These are phyloP conservation scores for Aspergillus baeticus DNA, from an alignment of 495 filamentous ascomycete species.

Conservation along the genomic window DNA sequence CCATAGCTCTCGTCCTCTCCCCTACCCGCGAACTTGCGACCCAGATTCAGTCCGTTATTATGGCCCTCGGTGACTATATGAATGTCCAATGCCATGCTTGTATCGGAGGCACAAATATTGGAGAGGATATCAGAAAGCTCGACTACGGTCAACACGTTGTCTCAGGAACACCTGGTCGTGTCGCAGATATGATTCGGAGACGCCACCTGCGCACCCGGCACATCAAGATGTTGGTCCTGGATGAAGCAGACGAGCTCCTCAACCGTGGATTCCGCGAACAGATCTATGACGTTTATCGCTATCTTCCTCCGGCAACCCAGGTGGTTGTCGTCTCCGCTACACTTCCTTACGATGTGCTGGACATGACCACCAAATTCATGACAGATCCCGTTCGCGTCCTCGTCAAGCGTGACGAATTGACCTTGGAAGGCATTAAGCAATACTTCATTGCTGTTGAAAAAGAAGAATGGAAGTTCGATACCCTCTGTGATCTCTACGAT, in stretches of 20 bases:
- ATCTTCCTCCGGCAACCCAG: conserved; percentile 92
- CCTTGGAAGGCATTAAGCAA: conserved; percentile 96
- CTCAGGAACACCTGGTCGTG: conserved; percentile 91
- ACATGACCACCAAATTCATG: conserved; percentile 99
- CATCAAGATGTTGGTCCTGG: conserved; percentile 99
- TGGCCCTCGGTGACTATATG: conserved; percentile 99
- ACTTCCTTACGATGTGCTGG: conserved; percentile 94
- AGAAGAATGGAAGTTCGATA: conserved; percentile 99
- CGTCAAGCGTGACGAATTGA: conserved; percentile 99
- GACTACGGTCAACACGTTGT: conserved; percentile 97
- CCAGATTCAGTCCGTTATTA: conserved; percentile 96
- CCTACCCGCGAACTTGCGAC: conserved; percentile 97
- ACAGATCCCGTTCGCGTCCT: conserved; percentile 96
- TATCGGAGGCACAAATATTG: conserved; percentile 96
- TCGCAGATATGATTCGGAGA: conserved; percentile 98
- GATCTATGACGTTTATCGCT: conserved; percentile 99
- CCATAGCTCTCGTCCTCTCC: conserved; percentile 85
- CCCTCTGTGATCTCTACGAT: conserved; percentile 98
- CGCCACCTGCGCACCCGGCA: conserved; percentile 87
- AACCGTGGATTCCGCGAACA: conserved; percentile 97
- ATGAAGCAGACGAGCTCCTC: conserved; percentile 91
- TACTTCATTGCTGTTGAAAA: conserved; percentile 99
- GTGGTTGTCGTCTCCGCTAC: conserved; percentile 98
- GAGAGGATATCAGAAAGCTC: conserved; percentile 95
- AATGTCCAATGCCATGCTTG: conserved; percentile 99